These are phyloP conservation scores for Hagleromyces aurorensis DNA, from an alignment of 805 yeast species.

Conservation along the genomic window DNA sequence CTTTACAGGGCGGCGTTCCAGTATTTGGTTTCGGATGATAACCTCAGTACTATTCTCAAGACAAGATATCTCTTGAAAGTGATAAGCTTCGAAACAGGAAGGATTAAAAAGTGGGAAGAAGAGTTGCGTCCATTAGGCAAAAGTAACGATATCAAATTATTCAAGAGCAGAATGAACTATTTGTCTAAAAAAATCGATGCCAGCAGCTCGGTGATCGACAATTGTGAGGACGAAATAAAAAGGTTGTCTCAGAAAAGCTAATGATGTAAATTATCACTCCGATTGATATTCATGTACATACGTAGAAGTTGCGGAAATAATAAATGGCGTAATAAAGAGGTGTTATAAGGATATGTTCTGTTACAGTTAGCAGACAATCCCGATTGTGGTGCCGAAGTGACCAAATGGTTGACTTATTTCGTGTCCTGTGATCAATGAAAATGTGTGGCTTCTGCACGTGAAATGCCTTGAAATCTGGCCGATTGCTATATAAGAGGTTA, in stretches of 20 bases:
- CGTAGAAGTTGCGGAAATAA: no score
- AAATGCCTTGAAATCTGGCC: no score
- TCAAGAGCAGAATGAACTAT: slow-evolving; percentile 57
- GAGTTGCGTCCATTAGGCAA: slow-evolving; percentile 57
- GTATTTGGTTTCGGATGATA: slow-evolving; percentile 49
- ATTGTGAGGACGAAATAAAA: slow-evolving; percentile 40
- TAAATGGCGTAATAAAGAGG: no score
- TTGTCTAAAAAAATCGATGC: slow-evolving; percentile 58
- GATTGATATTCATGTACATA: no score
- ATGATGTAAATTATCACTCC: no score
- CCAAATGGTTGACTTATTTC: no score
- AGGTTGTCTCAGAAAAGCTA: slow-evolving; percentile 21
- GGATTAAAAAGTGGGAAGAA: slow-evolving; percentile 58
- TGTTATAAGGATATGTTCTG: no score
- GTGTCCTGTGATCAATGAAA: no score
- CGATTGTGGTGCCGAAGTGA: no score
- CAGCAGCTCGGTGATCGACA: slow-evolving; percentile 44
- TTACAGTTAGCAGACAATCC: no score
- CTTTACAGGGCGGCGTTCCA: slow-evolving; percentile 72
- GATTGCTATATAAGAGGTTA: no score
- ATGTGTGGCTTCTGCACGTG: no score
- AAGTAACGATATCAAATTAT: slow-evolving; percentile 43
- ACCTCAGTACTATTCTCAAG: slow-evolving; percentile 54
- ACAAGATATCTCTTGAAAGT: slow-evolving; percentile 47
- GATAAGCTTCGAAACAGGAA: slow-evolving; percentile 50